Base-by-base conservation (phyloP, 768 basidiomycete genomes). In the Udeniomyces megalosporus region DNA sequence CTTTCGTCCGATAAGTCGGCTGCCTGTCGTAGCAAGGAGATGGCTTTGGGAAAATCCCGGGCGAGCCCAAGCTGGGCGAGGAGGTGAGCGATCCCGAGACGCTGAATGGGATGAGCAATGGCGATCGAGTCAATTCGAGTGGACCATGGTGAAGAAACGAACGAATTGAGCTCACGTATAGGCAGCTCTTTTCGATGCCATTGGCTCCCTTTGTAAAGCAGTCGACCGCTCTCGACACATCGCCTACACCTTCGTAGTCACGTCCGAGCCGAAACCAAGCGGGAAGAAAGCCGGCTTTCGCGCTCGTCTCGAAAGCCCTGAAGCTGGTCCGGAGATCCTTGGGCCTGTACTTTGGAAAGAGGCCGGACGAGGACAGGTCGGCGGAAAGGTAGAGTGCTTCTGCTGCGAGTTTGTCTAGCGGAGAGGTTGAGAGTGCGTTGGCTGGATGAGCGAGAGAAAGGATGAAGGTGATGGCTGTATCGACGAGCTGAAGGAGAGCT, bases 201-300 rank as follows among this genome's bases (percentile, higher is more conserved):
- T 82, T 82, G 50, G 82, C 79, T 1, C 92, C 92, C 7, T 85
- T 80, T 67, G 88, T 85, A 69, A 90, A 95, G 71, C 89, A 92
- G 29, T 88, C 87, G 65, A 76, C 81, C 1, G 92, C 91, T 47
- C 84, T 81, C 0, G 73, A 67, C 0, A 79, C 55, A 71, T 97
- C 89, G 26, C 82, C 83, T 49, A 75, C 89, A 49, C 81, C 82
- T 75, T 96, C 92, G 70, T 96, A 95, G 65, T 93, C 92, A 20
- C 89, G 76, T 0, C 88, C 93, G 0, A 96, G 79, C 28, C 84
- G 79, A 75, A 91, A 95, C 92, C 93, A 96, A 0, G 88, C 88
- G n/a, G 80, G 75, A 3, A 78, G 75, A 66, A 82, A 85, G 0
- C 92, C 91, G 0, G 78, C 81, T 28, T 86, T 77, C 0, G 90